These are phyloP conservation scores for Talaromyces liani DNA, from an alignment of 495 filamentous ascomycete species.

Conservation along the genomic window DNA sequence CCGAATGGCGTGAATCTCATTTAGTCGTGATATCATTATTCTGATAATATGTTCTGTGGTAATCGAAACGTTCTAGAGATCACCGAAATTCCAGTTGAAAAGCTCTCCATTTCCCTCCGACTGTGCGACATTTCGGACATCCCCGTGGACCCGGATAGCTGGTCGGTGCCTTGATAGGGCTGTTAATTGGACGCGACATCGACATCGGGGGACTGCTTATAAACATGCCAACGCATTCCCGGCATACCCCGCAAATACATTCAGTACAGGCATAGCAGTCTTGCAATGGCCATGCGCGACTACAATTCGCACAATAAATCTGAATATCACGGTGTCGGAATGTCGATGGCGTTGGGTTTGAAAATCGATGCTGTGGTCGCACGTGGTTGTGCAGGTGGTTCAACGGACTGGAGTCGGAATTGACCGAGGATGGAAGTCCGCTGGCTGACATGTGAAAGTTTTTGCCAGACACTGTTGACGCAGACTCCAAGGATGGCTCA, in stretches of 20 bases:
- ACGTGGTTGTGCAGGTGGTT: slow-evolving; percentile 23
- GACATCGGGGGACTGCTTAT: slow-evolving; percentile 43
- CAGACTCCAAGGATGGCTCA: slow-evolving; percentile 58
- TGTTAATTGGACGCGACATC: slow-evolving; percentile 36
- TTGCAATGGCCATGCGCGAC: slow-evolving; percentile 60
- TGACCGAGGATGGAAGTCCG: slow-evolving; percentile 35
- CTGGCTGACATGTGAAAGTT: slow-evolving; percentile 59
- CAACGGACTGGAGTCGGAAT: slow-evolving; percentile 45
- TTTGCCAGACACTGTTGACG: slow-evolving; percentile 41
- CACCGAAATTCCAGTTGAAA: slow-evolving; percentile 48
- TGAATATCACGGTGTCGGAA: slow-evolving; percentile 54
- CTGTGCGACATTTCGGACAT: slow-evolving; percentile 44
- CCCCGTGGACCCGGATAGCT: slow-evolving; percentile 31
- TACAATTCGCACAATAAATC: slow-evolving; percentile 83
- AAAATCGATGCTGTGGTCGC: slow-evolving; percentile 42
- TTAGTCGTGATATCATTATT: background rate
- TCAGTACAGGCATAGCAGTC: slow-evolving; percentile 89
- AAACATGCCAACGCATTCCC: slow-evolving; percentile 73
- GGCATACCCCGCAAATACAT: slow-evolving; percentile 87
- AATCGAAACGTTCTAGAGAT: slow-evolving; percentile 8
- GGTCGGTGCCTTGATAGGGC: slow-evolving; percentile 25
- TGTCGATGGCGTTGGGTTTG: slow-evolving; percentile 37
- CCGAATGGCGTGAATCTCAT: background rate
- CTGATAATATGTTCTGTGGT: background rate
- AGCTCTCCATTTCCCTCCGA: slow-evolving; percentile 46